These are phyloP conservation scores for Agaricus sinodeliciosus DNA, from an alignment of 768 basidiomycete species.

Conservation along the genomic window DNA sequence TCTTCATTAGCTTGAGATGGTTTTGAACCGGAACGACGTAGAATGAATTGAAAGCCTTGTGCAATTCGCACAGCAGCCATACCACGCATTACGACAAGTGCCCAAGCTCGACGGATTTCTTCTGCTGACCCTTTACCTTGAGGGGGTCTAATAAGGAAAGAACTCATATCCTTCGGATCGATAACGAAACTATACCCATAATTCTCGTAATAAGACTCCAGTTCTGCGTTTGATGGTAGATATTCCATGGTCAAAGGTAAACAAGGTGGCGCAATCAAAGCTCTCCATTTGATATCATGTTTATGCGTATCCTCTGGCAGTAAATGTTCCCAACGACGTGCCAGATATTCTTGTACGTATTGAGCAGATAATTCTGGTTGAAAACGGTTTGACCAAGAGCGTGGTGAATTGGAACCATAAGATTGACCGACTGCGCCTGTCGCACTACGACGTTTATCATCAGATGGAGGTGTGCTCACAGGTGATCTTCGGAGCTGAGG, in stretches of 20 bases:
- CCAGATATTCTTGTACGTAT: slow-evolving; percentile 65
- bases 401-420: slow-evolving; percentile 42
- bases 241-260: slow-evolving; percentile 89
- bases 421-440: slow-evolving; percentile 30
- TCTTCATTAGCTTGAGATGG: slow-evolving; percentile 21
- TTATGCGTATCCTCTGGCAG: slow-evolving; percentile 68
- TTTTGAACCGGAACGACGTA: slow-evolving; percentile 36
- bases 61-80: slow-evolving; percentile 90
- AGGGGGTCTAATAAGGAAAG: slow-evolving; percentile 77
- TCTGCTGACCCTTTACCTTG: slow-evolving; percentile 40
- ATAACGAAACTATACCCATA: slow-evolving; percentile 87
- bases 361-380: slow-evolving; percentile 52
- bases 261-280: slow-evolving; percentile 78
- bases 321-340: slow-evolving; percentile 85
- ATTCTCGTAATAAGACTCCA: slow-evolving; percentile 72
- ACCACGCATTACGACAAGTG: slow-evolving; percentile 78
- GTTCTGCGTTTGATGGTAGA: slow-evolving; percentile 69
- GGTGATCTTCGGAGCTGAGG: slow-evolving; percentile 54
- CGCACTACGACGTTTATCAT: slow-evolving; percentile 60
- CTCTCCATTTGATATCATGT: slow-evolving; percentile 89
- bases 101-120: slow-evolving; percentile 63
- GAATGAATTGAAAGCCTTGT: slow-evolving; percentile 92
- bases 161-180: slow-evolving; percentile 76
- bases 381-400: slow-evolving; percentile 57
- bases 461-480: slow-evolving; percentile 61